phyloP scores from a whole-genome alignment of 2,329 filamentous ascomycete genomes.

The Plenodomus lindquistii region DNA sequence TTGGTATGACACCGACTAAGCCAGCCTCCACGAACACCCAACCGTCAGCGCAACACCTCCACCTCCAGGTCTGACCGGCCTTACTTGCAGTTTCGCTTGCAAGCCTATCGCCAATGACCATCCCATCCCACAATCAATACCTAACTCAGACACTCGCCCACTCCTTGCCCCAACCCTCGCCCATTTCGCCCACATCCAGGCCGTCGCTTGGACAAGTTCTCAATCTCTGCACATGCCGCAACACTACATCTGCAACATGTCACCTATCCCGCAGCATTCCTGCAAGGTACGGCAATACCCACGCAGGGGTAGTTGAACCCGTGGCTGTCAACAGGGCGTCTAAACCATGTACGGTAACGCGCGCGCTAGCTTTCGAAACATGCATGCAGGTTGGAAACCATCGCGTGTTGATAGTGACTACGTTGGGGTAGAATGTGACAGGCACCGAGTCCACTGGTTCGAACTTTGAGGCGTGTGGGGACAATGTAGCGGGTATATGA shows the following conservation, averaged over 20 bases:
- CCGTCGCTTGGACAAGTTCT: constrained; percentile 8
- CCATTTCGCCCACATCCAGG: background rate
- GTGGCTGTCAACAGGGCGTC: background rate
- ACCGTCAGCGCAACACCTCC: background rate
- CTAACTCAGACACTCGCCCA: background rate
- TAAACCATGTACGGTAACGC: background rate
- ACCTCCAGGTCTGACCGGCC: background rate
- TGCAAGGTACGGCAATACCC: constrained; percentile 4
- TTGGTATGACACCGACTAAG: background rate
- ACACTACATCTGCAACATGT: background rate
- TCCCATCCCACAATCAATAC: background rate
- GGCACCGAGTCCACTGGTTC: background rate
- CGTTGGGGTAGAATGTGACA: background rate
- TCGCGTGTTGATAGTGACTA: background rate
- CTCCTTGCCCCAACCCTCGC: background rate
- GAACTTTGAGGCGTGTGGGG: background rate
- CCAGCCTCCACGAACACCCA: background rate
- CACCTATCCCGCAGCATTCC: constrained; percentile 9
- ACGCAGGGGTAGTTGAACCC: background rate
- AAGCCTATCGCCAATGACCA: background rate
- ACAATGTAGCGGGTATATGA: background rate
- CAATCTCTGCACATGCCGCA: background rate
- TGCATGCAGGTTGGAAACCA: background rate
- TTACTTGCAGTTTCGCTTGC: background rate
- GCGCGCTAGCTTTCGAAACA: background rate